Base-by-base conservation (phyloP, 345 rosid genomes). In the Capsella bursapastoris region DNA sequence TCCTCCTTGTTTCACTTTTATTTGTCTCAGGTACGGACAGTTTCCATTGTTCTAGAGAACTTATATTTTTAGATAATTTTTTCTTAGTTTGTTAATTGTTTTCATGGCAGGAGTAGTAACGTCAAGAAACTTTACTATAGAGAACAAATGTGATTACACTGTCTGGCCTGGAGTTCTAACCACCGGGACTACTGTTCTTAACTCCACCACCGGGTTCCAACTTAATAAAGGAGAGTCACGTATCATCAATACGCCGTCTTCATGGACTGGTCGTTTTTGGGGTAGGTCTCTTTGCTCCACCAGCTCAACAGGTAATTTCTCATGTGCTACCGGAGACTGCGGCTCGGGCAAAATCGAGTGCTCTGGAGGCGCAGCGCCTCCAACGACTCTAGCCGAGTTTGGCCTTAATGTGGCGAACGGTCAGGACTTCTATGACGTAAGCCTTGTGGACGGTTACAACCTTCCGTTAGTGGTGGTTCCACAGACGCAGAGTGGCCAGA, bases 181-280 rank as follows among this genome's bases (percentile, higher is more conserved):
- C 48, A 55, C 0, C 25, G 1, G 25, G 74, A 79, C 13, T 10
- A 15, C 7, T 43, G 57, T 59, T 9, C 77, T 51, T 5, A 47
- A 74, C 7, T 66, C 85, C 12, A 35, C 81, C 29, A 85, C 96
- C 5, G 90, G 96, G 3, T 90, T 88, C 8, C 72, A 60, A 48
- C 74, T 90, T 16, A 68, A 64, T 45, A 56, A 83, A 38, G 75
- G 79, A 40, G 70, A 79, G 12, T 2, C 82, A 2, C 64, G n/a
- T 14, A 27, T 76, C 15, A 18, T 86, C 0, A 4, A 35, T 2
- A 75, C 66, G 6, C 62, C 77, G 0, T 44, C 73, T 0, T 74
- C 81, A 8, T 85, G 89, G 90, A 14, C 59, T 0, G 92, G 91
- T 35, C 75, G 84, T 5, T 0, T 88, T 2, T 86, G 90, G 92